Evolutionary conservation across 2,329 filamentous ascomycete species (phyloP).

Genomic region (Fonsecaea pugnacius): DNA sequence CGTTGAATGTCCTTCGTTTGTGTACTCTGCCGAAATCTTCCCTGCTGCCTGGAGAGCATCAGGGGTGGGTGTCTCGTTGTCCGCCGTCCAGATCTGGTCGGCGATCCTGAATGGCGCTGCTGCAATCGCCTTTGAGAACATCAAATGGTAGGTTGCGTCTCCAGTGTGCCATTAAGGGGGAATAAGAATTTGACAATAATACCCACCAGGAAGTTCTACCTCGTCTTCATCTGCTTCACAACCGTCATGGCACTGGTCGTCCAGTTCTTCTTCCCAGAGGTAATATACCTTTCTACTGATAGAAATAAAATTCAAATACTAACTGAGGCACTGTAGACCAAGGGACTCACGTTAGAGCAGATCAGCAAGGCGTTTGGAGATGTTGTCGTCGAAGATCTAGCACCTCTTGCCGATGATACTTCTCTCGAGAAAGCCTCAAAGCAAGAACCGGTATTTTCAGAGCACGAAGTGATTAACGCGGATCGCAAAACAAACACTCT

Average conservation of each 20-base stretch:
- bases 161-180: too few relatives aligned
- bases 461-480: not conserved
- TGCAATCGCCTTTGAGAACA: conserved; percentile 5
- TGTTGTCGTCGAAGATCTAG: not conserved
- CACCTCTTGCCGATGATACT: not conserved
- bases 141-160: not conserved
- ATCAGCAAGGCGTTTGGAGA: conserved; percentile 7
- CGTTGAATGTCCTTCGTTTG: conserved; percentile 11
- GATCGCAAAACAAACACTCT: not conserved
- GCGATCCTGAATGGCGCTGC: conserved; percentile 1
- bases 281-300: not conserved
- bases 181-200: not conserved
- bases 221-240: conserved; percentile 12
- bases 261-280: conserved; percentile 4
- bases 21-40: conserved; percentile 9
- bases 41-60: conserved; percentile 8
- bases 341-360: conserved; percentile 8
- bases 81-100: conserved; percentile 4
- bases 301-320: not conserved
- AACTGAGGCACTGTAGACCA: conserved; percentile 1
- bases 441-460: not conserved
- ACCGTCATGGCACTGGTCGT: not conserved
- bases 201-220: not conserved
- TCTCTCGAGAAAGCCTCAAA: not conserved
- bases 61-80: conserved; percentile 2